A percentile compares a stretch with the other conserved stretches of the same genome.
phyloP scores from a whole-genome alignment of 768 basidiomycete species.

The Mycena pura region DNA sequence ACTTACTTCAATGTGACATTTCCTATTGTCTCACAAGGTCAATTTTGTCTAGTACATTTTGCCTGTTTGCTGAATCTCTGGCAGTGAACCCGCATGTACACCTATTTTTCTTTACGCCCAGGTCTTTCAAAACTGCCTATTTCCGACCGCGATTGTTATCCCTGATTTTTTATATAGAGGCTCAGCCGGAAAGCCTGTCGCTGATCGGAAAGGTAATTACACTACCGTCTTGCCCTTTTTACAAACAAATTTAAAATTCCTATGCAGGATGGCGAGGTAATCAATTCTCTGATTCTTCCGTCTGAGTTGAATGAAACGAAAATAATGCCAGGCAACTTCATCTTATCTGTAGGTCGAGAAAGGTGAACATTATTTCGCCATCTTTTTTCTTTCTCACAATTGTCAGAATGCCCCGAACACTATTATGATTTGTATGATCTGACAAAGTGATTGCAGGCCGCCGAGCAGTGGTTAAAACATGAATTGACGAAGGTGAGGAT shows the following conservation, averaged over 20 bases:
- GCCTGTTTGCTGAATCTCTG: constrained; percentile 84
- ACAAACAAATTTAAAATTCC: neutral
- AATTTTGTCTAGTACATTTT: constrained; percentile 6
- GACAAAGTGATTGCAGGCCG: constrained; percentile 42
- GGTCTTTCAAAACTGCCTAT: neutral
- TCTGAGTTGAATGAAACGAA: too few species aligned
- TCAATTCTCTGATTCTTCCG: too few species aligned
- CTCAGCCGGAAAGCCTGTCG: constrained; percentile 91
- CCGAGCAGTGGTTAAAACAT: constrained; percentile 94
- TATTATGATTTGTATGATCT: neutral
- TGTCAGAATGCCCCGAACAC: neutral
- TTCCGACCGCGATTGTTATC: neutral
- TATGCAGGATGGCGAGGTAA: constrained; percentile 88
- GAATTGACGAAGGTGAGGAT: constrained; percentile 98
- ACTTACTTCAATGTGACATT: constrained; percentile 76
- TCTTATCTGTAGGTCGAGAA: constrained; percentile 63
- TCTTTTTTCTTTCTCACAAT: too few species aligned
- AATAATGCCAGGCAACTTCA: too few species aligned
- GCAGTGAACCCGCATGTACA: constrained; percentile 95
- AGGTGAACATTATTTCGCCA: too few species aligned
- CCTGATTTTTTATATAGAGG: constrained; percentile 49
- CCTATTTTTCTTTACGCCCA: constrained; percentile 91
- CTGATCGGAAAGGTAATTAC: constrained; percentile 85
- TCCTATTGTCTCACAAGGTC: neutral
- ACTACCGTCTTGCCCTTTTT: neutral